Conservation (phyloP, 106 monocot species). For the Dendrobium catenatum region DNA sequence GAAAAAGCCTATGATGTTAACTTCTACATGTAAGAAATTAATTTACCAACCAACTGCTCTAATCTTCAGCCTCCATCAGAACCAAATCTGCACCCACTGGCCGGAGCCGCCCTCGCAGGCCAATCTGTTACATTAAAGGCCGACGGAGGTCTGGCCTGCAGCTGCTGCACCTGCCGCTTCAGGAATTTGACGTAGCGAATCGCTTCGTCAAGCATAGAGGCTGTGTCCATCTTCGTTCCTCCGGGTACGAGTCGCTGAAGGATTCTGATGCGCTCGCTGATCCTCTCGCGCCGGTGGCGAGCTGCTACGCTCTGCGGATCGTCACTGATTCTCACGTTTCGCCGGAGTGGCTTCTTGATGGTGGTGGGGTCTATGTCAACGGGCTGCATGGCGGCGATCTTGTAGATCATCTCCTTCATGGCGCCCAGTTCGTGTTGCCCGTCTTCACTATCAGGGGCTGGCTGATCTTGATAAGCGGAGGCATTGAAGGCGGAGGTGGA, state of each 20-base stretch:
- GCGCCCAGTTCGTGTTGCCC: constrained; percentile 27
- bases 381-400: constrained; percentile 71
- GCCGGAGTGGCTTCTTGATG: constrained; percentile 52
- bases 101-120: neutral
- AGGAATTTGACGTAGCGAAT: constrained; percentile 67
- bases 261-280: constrained; percentile 66
- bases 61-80: neutral
- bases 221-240: constrained; percentile 71
- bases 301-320: constrained; percentile 76
- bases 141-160: constrained; percentile 5
- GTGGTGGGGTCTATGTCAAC: constrained; percentile 68
- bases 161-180: constrained; percentile 31
- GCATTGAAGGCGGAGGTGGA: neutral
- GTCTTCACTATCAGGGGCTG: neutral
- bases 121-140: neutral
- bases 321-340: constrained; percentile 66
- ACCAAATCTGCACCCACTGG: neutral
- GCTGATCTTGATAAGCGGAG: neutral
- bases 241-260: constrained; percentile 64
- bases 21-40: neutral
- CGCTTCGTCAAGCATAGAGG: constrained; percentile 31
- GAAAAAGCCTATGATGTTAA: neutral
- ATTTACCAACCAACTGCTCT: neutral
- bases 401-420: constrained; percentile 83
- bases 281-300: constrained; percentile 56